Base-by-base conservation (phyloP, 148 eudicot genomes). In the Agrostemma githago region DNA sequence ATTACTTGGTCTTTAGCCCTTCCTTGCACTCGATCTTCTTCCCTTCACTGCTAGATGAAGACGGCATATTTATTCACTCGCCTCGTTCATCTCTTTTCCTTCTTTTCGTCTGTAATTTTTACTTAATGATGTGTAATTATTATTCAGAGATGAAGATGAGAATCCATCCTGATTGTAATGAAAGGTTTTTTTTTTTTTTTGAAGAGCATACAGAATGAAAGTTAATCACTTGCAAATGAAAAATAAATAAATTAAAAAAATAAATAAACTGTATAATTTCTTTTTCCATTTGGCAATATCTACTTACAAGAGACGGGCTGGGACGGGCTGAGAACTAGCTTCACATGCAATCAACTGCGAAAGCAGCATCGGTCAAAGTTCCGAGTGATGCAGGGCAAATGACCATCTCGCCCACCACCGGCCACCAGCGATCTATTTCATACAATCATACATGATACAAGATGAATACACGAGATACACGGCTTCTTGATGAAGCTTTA, bases 401-500 rank as follows among this genome's bases (percentile, higher is more conserved):
- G 56, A 51, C 56, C 56, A 14, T 12, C 56, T 51, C 14, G 15
- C 8, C 14, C 56, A n/a, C n/a, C n/a, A n/a, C 14, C 56, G 56
- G 15, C 34, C 34, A 26, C 34, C 34, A 26, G 56, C 56, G 9
- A 51, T 51, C 56, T 51, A 51, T 51, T 15, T 12, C 15, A 51
- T 26, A n/a, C 56, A 67, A 17, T 12, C 15, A 51, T 62, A n/a
- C 56, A 67, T 8, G 71, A 67, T 67, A 67, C 71, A 67, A 5
- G 54, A 5, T 34, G 37, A 42, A 67, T 67, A 67, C 71, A 67
- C 8, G 17, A 72, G 44, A 42, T 4, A 51, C 42, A 66, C 67
- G 44, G 72, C 66, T 67, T 59, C 53, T 66, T 63, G 67, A 74
- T 76, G 86, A 26, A 26, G 34, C 34, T 1, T 51, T 51, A 51